phyloP scores from a whole-genome alignment of 2,329 filamentous ascomycete genomes.

The Rhytidhysteron rufulum region DNA sequence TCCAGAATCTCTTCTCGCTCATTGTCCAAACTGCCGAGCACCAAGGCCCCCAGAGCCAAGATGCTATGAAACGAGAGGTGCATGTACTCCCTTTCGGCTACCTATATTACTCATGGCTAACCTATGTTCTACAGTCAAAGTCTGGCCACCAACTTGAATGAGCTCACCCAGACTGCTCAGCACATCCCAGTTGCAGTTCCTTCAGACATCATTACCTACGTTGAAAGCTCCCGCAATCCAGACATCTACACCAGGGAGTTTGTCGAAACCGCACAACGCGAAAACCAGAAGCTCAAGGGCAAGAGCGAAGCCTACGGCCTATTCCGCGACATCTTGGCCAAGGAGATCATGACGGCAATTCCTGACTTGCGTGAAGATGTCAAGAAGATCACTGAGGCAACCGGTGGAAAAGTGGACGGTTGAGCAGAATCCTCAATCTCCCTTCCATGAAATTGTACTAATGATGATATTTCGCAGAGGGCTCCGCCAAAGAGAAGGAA shows the following conservation, averaged over 20 bases:
- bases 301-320: slow-evolving; percentile 56
- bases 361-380: slow-evolving; percentile 55
- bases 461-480: not conserved
- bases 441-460: not conserved
- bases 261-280: slow-evolving; percentile 59
- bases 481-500: too few species aligned
- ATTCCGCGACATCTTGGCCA: slow-evolving; percentile 57
- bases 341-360: slow-evolving; percentile 56
- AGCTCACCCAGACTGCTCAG: slow-evolving; percentile 49
- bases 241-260: slow-evolving; percentile 66
- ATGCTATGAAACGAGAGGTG: slow-evolving; percentile 57
- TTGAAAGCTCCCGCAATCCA: slow-evolving; percentile 60
- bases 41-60: slow-evolving; percentile 53
- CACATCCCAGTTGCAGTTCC: slow-evolving; percentile 53
- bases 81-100: slow-evolving; percentile 21
- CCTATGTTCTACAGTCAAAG: slow-evolving; percentile 37
- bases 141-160: slow-evolving; percentile 52
- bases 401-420: slow-evolving; percentile 34
- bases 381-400: slow-evolving; percentile 45
- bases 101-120: not conserved
- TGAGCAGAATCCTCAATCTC: slow-evolving; percentile 6
- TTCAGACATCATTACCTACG: slow-evolving; percentile 60
- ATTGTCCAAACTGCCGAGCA: slow-evolving; percentile 59
- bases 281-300: slow-evolving; percentile 61
- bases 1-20: slow-evolving; percentile 59